These are phyloP conservation scores for Kwoniella heveanensis DNA, from an alignment of 768 basidiomycete species.

Conservation along the genomic window DNA sequence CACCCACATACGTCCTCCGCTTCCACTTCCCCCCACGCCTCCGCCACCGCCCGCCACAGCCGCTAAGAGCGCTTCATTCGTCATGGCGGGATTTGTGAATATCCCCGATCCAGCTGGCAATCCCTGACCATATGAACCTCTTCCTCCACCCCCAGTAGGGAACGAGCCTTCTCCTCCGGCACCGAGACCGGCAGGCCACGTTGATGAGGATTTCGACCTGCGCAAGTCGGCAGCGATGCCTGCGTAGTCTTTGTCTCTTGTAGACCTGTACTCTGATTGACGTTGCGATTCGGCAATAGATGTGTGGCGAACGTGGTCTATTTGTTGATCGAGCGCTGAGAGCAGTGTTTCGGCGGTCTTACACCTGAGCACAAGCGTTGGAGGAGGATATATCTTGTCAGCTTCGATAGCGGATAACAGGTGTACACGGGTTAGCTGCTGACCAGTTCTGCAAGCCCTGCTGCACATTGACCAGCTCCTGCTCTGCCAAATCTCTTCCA, in stretches of 20 bases:
- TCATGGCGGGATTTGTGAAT: neutral
- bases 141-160: neutral
- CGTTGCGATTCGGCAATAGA: neutral
- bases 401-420: neutral
- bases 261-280: neutral
- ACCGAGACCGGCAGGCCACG: neutral
- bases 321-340: conserved; percentile 16
- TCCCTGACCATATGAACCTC: neutral
- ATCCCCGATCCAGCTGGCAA: neutral
- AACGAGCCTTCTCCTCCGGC: neutral
- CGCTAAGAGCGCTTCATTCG: conserved; percentile 11
- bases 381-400: neutral
- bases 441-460: conserved; percentile 51
- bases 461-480: conserved; percentile 29
- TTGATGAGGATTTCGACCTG: neutral
- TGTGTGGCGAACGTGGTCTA: neutral
- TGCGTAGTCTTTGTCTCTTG: conserved; percentile 15
- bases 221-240: conserved; percentile 4
- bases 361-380: conserved; percentile 17
- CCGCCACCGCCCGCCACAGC: conserved; percentile 5
- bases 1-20: conserved; percentile 23
- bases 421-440: no score
- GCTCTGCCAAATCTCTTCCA: conserved; percentile 71
- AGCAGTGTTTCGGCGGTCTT: conserved; percentile 19
- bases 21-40: neutral